A percentile compares a stretch with the other conserved stretches of the same genome.
phyloP scores from a whole-genome alignment of 257 asterid species.

The Solanum habrochaites region DNA sequence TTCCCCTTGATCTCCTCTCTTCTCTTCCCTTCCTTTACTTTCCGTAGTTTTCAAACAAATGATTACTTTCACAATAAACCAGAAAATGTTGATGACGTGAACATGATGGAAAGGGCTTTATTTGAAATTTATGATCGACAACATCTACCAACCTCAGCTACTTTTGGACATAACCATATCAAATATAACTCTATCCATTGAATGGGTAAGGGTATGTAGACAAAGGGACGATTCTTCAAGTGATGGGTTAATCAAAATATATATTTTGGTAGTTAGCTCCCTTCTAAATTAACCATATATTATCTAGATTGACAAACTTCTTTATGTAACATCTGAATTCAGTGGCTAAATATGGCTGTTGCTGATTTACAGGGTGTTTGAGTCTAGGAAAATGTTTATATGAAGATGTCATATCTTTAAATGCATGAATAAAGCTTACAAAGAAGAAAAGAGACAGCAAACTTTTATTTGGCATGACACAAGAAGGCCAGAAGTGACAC shows the following conservation, averaged over 20 bases:
- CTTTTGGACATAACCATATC: neutral
- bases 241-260: neutral
- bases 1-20: neutral
- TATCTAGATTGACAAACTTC: neutral
- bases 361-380: neutral
- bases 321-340: neutral
- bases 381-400: neutral
- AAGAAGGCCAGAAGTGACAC: neutral
- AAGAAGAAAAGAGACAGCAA: neutral
- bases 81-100: neutral
- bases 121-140: neutral
- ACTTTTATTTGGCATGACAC: neutral
- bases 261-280: neutral
- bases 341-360: neutral
- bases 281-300: neutral
- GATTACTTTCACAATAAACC: neutral
- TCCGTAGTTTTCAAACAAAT: neutral
- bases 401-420: neutral
- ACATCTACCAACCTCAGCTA: neutral
- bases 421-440: neutral
- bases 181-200: neutral
- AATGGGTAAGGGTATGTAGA: neutral
- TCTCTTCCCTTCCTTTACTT: neutral
- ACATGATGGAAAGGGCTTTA: neutral
- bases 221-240: neutral